A percentile compares a stretch with the other conserved stretches of the same genome.
These are phyloP conservation scores for Apiospora hydei DNA, from an alignment of 2,329 filamentous ascomycete species.

Conservation along the genomic window DNA sequence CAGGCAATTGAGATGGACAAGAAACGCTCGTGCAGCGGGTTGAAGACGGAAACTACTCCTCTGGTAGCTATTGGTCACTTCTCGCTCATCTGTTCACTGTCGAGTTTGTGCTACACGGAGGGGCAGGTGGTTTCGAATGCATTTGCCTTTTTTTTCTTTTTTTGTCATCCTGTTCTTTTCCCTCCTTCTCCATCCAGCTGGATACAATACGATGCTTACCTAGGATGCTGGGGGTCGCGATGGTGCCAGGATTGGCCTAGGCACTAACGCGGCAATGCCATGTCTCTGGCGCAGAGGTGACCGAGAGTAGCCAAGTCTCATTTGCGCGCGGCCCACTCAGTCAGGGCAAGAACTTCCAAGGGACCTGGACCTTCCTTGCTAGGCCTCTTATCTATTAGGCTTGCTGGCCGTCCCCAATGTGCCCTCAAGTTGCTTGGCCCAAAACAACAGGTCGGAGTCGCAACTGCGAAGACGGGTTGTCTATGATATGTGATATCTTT, in stretches of 20 bases:
- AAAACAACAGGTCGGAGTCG: background rate
- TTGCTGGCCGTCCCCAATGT: background rate
- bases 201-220: background rate
- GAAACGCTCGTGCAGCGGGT: slow-evolving; percentile 10
- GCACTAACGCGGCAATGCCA: background rate
- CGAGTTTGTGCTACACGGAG: background rate
- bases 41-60: background rate
- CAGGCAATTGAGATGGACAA: background rate
- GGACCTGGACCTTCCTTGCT: slow-evolving; percentile 16
- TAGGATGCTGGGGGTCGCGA: background rate
- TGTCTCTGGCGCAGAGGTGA: background rate
- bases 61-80: background rate
- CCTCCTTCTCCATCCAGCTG: background rate
- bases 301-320: slow-evolving; percentile 16
- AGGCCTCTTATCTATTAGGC: background rate
- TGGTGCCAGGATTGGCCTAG: background rate
- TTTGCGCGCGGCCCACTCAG: slow-evolving; percentile 13
- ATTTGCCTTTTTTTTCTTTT: background rate
- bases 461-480: background rate
- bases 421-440: background rate
- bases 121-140: background rate
- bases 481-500: background rate
- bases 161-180: background rate
- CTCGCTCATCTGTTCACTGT: background rate
- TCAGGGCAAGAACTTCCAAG: slow-evolving; percentile 9